Conservation (phyloP, 345 rosid genomes). For the Kernera saxatilis region DNA sequence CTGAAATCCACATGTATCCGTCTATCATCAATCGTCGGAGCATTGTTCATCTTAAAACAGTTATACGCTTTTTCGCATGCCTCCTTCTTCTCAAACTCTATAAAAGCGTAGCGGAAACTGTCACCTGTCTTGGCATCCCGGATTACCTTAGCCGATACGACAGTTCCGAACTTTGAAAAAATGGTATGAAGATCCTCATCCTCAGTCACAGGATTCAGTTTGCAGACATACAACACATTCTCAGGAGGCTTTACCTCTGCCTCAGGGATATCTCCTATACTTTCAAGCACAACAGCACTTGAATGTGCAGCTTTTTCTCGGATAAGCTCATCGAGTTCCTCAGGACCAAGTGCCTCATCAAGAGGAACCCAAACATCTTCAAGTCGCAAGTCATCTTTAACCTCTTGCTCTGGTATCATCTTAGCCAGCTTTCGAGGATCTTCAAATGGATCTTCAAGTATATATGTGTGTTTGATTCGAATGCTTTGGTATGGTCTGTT, state of each 20-base stretch:
- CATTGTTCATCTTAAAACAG: slow-evolving; percentile 77
- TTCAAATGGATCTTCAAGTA: slow-evolving; percentile 87
- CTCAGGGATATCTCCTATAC: slow-evolving; percentile 21
- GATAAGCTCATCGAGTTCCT: slow-evolving; percentile 73
- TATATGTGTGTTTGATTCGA: slow-evolving; percentile 75
- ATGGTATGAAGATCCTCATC: slow-evolving; percentile 95
- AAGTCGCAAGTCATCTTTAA: slow-evolving; percentile 74
- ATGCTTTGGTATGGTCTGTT: slow-evolving; percentile 75
- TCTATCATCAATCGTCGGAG: slow-evolving; percentile 87
- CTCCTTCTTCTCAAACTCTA: slow-evolving; percentile 65
- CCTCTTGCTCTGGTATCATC: slow-evolving; percentile 91
- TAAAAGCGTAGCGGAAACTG: slow-evolving; percentile 91
- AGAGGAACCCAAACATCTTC: slow-evolving; percentile 99
- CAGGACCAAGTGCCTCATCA: slow-evolving; percentile 68
- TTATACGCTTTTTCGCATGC: slow-evolving; percentile 78
- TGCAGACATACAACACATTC: slow-evolving; percentile 91
- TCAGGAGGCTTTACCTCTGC: slow-evolving; percentile 85
- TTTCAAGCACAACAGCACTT: slow-evolving; percentile 96
- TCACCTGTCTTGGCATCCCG: slow-evolving; percentile 27
- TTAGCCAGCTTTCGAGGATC: slow-evolving; percentile 73
- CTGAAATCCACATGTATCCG: slow-evolving; percentile 97
- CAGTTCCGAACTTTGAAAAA: slow-evolving; percentile 92
- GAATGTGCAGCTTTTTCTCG: slow-evolving; percentile 81
- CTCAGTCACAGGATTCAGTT: slow-evolving; percentile 96
- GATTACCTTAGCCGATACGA: slow-evolving; percentile 29